These are phyloP conservation scores for Didymella glomerata DNA, from an alignment of 2,329 filamentous ascomycete species.

Conservation along the genomic window DNA sequence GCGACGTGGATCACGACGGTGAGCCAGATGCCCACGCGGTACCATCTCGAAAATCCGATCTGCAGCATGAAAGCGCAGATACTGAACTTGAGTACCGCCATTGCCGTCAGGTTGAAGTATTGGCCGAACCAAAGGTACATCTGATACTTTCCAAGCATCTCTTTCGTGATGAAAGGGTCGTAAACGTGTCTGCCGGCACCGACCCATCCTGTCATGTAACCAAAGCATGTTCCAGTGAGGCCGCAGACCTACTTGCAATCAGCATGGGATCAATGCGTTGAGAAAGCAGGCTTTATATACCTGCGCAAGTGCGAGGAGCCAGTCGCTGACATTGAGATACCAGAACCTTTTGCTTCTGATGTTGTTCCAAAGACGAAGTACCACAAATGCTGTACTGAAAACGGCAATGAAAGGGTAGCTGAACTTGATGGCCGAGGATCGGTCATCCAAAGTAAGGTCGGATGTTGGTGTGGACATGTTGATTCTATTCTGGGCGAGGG, in stretches of 20 bases:
- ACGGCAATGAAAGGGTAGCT: slow-evolving; percentile 9
- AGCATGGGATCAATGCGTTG: background rate
- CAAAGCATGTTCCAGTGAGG: slow-evolving; percentile 4
- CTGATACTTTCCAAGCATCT: background rate
- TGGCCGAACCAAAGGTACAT: slow-evolving; percentile 20
- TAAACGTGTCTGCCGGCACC: slow-evolving; percentile 15
- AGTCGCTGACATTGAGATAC: slow-evolving; percentile 15
- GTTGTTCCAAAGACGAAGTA: slow-evolving; percentile 15
- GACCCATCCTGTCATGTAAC: slow-evolving; percentile 5
- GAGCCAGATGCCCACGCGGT: slow-evolving; percentile 8
- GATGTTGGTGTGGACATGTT: slow-evolving; percentile 3
- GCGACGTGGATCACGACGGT: slow-evolving; percentile 8
- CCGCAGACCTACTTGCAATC: background rate
- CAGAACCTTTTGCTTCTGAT: slow-evolving; percentile 15
- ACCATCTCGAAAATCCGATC: slow-evolving; percentile 17
- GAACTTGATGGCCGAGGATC: slow-evolving; percentile 12
- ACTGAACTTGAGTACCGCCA: slow-evolving; percentile 21
- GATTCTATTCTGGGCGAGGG: background rate
- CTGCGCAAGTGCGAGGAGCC: slow-evolving; percentile 15
- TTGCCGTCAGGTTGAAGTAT: slow-evolving; percentile 19
- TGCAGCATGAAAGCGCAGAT: slow-evolving; percentile 21
- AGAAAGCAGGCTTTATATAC: background rate
- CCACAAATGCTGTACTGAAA: slow-evolving; percentile 13
- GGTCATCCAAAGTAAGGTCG: slow-evolving; percentile 11
- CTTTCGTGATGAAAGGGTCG: slow-evolving; percentile 13